phyloP scores from a whole-genome alignment of 2,329 filamentous ascomycete species.

The Zelopaecilomyces penicillatus region DNA sequence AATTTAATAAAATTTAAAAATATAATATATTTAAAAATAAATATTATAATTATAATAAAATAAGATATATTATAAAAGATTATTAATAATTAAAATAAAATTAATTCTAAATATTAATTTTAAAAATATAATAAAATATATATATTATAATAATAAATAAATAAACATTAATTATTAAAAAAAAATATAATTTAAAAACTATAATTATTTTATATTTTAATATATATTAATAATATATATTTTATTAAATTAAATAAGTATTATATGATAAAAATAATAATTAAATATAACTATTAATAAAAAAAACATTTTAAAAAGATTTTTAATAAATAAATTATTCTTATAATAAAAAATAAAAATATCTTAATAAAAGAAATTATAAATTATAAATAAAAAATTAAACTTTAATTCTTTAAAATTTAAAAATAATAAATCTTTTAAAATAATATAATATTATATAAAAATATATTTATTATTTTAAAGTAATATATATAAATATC shows the following conservation, averaged over 20 bases:
- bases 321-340: not conserved
- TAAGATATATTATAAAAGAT: not conserved
- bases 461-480: no score
- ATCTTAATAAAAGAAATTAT: not conserved
- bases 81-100: no score
- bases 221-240: not conserved
- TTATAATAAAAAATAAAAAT: not conserved
- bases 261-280: not conserved
- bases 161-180: no score
- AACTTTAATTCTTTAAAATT: no score
- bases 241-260: not conserved
- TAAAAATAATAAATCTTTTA: no score
- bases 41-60: not conserved
- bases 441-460: no score
- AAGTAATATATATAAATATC: no score
- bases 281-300: not conserved
- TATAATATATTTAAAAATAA: not conserved
- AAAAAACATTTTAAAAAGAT: not conserved
- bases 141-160: no score
- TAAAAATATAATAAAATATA: no score
- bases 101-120: no score
- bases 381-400: no score
- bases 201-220: not conserved
- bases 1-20: not conserved
- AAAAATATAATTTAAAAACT: no score